phyloP scores from a whole-genome alignment of 495 filamentous ascomycete genomes.

The Penicillium ucsense region DNA sequence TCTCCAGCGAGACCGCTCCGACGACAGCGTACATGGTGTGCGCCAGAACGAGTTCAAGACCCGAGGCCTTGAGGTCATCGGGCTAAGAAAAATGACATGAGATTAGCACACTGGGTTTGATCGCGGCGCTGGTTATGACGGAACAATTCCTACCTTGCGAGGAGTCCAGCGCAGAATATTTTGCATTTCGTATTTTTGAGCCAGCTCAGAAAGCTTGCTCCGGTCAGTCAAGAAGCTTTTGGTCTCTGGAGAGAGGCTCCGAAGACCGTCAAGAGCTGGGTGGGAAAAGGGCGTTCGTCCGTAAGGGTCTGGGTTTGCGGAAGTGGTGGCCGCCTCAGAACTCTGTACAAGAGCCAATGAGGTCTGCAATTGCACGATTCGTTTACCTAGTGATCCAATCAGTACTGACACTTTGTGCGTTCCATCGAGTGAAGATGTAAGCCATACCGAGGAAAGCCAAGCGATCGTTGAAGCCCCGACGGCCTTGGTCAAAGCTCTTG shows the following conservation, averaged over 20 bases:
- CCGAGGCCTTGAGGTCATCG: conserved; percentile 59
- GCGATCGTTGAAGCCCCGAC: conserved; percentile 88
- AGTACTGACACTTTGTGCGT: neutral
- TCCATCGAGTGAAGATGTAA: neutral
- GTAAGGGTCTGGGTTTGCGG: conserved; percentile 20
- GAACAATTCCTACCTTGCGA: conserved; percentile 43
- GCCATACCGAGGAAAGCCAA: conserved; percentile 78
- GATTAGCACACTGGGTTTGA: neutral
- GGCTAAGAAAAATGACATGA: conserved; percentile 38
- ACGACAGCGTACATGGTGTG: conserved; percentile 75
- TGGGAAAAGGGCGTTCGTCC: conserved; percentile 61
- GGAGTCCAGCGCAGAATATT: conserved; percentile 83
- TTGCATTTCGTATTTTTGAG: conserved; percentile 55
- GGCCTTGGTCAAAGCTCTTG: conserved; percentile 95
- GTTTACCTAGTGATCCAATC: conserved; percentile 49
- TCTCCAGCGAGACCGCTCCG: conserved; percentile 77
- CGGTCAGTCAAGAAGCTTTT: conserved; percentile 47
- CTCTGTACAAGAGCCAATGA: conserved; percentile 59
- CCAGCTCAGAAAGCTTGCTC: conserved; percentile 54
- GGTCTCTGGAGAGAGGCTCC: conserved; percentile 51
- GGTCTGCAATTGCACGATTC: conserved; percentile 69
- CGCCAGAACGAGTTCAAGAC: conserved; percentile 59
- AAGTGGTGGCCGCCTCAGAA: conserved; percentile 13
- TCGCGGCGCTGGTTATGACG: neutral
- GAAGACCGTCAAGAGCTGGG: conserved; percentile 59